A percentile compares a stretch with the other conserved stretches of the same genome.
Conservation (phyloP, 805 yeast genomes). For the Metschnikowia chrysomelidarum region DNA sequence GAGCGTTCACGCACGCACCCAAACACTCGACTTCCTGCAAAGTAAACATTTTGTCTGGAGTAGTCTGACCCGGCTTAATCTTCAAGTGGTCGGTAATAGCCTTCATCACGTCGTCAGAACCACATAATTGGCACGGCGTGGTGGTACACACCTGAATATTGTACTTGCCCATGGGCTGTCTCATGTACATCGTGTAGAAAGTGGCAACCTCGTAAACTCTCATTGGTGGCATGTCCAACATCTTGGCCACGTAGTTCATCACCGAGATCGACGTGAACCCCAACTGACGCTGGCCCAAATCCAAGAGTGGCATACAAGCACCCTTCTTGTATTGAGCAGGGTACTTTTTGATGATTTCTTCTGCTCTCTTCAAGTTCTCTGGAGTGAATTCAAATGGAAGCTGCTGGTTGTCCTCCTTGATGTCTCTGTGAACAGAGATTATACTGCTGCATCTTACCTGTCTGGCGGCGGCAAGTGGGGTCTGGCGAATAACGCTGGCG, state of each 20-base stretch:
- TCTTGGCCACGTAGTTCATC: conserved; percentile 85
- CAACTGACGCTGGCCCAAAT: conserved; percentile 81
- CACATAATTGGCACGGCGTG: conserved; percentile 85
- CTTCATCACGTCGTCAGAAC: conserved; percentile 74
- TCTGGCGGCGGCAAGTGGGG: no score
- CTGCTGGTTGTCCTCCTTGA: conserved; percentile 61
- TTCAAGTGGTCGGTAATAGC: conserved; percentile 61
- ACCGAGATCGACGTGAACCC: conserved; percentile 85
- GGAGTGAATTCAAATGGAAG: conserved; percentile 70
- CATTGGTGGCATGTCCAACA: conserved; percentile 90
- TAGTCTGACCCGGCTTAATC: conserved; percentile 75
- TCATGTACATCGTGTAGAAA: conserved; percentile 87
- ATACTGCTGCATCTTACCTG: conserved; percentile 39
- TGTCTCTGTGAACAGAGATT: conserved; percentile 69
- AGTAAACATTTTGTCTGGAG: conserved; percentile 71
- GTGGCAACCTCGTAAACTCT: conserved; percentile 92
- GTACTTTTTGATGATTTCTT: conserved; percentile 71
- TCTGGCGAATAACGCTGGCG: no score
- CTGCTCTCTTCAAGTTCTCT: conserved; percentile 66
- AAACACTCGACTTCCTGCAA: conserved; percentile 87
- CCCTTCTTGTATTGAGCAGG: conserved; percentile 86
- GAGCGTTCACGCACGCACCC: conserved; percentile 91
- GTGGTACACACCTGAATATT: conserved; percentile 86
- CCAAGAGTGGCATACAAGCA: conserved; percentile 84
- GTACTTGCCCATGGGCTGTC: conserved; percentile 82